These are phyloP conservation scores for Escallonia rubra DNA, from an alignment of 129 eudicot genomes.

Conservation along the genomic window DNA sequence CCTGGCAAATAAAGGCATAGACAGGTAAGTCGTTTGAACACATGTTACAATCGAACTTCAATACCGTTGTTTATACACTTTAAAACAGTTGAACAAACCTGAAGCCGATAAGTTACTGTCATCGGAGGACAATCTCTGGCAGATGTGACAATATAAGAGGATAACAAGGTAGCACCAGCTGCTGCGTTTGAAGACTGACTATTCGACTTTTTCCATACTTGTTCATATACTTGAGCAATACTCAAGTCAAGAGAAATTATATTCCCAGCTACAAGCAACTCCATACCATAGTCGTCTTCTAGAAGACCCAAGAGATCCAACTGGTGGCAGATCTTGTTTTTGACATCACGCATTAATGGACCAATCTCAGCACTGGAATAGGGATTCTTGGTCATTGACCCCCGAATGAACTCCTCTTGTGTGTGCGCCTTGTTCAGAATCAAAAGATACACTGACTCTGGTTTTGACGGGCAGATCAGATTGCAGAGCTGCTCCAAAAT, in stretches of 20 bases:
- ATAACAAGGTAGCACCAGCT: constrained; percentile 50
- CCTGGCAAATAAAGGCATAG: constrained; percentile 35
- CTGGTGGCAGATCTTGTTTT: constrained; percentile 94
- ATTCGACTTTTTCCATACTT: constrained; percentile 91
- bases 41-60: neutral
- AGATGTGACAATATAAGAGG: constrained; percentile 48
- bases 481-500: constrained; percentile 98
- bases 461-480: constrained; percentile 94
- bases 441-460: constrained; percentile 89
- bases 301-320: constrained; percentile 91
- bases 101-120: constrained; percentile 96
- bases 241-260: constrained; percentile 95
- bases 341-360: constrained; percentile 98
- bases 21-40: neutral
- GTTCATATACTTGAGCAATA: constrained; percentile 91
- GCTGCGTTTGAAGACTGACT: constrained; percentile 53
- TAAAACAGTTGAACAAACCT: constrained; percentile 40
- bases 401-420: constrained; percentile 97
- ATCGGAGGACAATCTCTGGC: constrained; percentile 85
- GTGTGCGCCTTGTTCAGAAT: constrained; percentile 97
- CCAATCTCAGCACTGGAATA: constrained; percentile 96
- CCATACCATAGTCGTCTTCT: constrained; percentile 99
- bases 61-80: no score
- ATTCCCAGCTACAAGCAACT: constrained; percentile 88
- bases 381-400: constrained; percentile 98